These are phyloP conservation scores for Malus hybrid DNA, from an alignment of 331 rosid genomes.

Conservation along the genomic window DNA sequence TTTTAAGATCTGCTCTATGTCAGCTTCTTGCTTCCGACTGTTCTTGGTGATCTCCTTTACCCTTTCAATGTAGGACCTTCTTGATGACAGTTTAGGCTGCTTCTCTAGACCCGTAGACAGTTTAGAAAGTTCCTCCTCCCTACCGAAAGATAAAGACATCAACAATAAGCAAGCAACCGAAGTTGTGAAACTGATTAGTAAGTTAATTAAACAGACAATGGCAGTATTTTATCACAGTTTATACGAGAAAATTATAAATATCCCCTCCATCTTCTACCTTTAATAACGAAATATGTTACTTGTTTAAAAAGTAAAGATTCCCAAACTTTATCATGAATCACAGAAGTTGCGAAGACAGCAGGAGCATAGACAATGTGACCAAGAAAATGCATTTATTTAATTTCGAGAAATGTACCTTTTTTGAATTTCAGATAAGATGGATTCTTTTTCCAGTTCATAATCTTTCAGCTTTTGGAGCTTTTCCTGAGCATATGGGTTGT, in stretches of 20 bases:
- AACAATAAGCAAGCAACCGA: not conserved
- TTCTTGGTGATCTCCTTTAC: slow-evolving; percentile 81
- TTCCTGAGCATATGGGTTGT: slow-evolving; percentile 44
- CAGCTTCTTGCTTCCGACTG: slow-evolving; percentile 78
- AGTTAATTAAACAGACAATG: not conserved
- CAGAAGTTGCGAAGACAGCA: not conserved
- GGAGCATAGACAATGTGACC: not conserved
- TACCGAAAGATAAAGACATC: slow-evolving; percentile 17
- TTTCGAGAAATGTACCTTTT: slow-evolving; percentile 35
- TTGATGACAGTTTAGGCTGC: slow-evolving; percentile 52
- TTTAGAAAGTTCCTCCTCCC: slow-evolving; percentile 62
- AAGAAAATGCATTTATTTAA: not conserved
- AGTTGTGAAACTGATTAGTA: not conserved
- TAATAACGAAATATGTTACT: not conserved
- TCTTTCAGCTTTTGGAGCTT: slow-evolving; percentile 54
- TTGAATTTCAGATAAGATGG: slow-evolving; percentile 36
- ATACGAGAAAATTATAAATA: no score
- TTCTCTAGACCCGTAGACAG: slow-evolving; percentile 50
- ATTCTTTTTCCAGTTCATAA: slow-evolving; percentile 49
- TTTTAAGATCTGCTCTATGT: slow-evolving; percentile 65
- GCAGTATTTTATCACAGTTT: not conserved
- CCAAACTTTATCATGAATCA: not conserved
- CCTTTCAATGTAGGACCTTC: slow-evolving; percentile 66
- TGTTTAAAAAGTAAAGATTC: not conserved
- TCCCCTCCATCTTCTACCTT: not conserved